Evolutionary conservation across 306 rosid species (phyloP), one percentile per base, ranked within the genome.

Genomic region (Prunus davidiana): DNA sequence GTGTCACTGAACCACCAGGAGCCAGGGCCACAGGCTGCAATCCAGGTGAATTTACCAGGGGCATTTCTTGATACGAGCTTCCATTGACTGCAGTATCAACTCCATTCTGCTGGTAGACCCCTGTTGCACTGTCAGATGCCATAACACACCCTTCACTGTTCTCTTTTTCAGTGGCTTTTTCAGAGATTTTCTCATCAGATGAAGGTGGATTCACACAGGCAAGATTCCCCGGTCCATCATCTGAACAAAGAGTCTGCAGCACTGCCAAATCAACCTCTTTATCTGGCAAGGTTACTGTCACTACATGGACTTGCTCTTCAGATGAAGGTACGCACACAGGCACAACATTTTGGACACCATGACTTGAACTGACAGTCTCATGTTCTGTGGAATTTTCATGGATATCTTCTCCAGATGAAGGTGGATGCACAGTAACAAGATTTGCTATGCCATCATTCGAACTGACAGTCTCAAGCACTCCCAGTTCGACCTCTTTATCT

Each of bases 31-130:
- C 64, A 47, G 77, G 84, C 64, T 71, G 73, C 81, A 63, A 52
- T 74, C 78, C 69, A 55, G 79, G 75, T 30, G 64, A 58, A 25
- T 65, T 51, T 63, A 22, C 76, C 79, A 34, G 81, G 14, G 89
- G 22, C 73, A 72, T 70, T 81, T 78, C 88, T 74, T 28, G 81
- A 51, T 10, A 78, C 76, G 80, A 28, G 73, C 78, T 82, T 46
- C 75, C 63, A 73, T 68, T 28, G 80, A 73, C 25, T 10, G 81
- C 67, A 78, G 55, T 72, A 74, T n/a, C 76, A 57, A 52, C 64
- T 77, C 63, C 81, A 65, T 84, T 89, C 77, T 81, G 85, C 77
- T 75, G 87, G 64, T 79, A 78, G 12, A 73, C 58, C 67, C 52
- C 64, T 70, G 76, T 71, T 76, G 13, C 80, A 79, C 63, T 54